phyloP scores from a whole-genome alignment of 495 filamentous ascomycete species.

The Penicillium steckii region DNA sequence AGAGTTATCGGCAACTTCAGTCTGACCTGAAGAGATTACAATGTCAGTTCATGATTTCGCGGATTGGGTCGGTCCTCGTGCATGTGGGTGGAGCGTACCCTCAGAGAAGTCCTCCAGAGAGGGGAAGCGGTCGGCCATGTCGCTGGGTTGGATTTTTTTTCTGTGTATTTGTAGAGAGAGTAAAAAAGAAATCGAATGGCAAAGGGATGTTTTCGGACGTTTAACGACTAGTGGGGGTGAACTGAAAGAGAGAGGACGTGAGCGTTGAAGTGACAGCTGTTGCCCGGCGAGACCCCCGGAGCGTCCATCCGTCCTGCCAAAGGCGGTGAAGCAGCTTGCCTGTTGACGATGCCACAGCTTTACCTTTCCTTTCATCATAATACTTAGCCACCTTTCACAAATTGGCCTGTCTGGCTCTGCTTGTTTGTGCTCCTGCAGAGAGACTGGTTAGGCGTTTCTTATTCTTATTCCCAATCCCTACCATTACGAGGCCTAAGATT shows the following conservation, averaged over 20 bases:
- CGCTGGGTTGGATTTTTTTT: slow-evolving; percentile 7
- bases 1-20: slow-evolving; percentile 48
- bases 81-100: slow-evolving; percentile 54
- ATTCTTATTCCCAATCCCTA: background rate
- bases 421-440: background rate
- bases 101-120: slow-evolving; percentile 95
- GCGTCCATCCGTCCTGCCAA: slow-evolving; percentile 19
- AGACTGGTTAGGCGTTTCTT: background rate
- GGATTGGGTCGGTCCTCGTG: slow-evolving; percentile 10
- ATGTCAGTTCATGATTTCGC: slow-evolving; percentile 26
- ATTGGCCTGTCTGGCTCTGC: background rate
- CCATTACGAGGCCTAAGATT: no score
- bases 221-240: background rate
- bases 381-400: background rate
- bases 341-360: slow-evolving; percentile 20
- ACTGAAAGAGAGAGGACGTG: background rate
- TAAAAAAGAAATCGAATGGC: background rate
- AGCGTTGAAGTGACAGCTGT: slow-evolving; percentile 24
- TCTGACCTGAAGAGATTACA: slow-evolving; percentile 51
- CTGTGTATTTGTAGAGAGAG: background rate
- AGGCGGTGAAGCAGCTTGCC: slow-evolving; percentile 31
- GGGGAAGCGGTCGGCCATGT: slow-evolving; percentile 95
- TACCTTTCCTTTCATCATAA: background rate
- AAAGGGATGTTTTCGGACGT: no score
- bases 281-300: slow-evolving; percentile 24